Base-by-base conservation (phyloP, 805 yeast species). In the Starmera dryadoides region DNA sequence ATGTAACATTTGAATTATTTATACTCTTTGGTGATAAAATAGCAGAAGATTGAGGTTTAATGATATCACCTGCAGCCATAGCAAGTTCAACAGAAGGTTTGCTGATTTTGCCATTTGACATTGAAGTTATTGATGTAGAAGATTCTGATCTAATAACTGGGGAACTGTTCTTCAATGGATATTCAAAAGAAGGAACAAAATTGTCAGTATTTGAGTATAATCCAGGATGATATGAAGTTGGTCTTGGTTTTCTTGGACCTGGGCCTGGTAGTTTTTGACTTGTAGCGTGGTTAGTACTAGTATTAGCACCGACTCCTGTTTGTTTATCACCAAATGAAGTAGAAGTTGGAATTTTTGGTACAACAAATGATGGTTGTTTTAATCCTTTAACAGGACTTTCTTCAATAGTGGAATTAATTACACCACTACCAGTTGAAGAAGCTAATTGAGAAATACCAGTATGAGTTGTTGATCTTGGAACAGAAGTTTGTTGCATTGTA, bases 141-240 rank as follows among this genome's bases (percentile, higher is more conserved):
- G 73, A 64, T 37, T 69, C 68, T 43, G 68, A 42, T 64, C 73
- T 42, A 46, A 49, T 32, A 56, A 55, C 51, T 15, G 42, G 40
- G 4, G 37, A 35, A 15, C n/a, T 37, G 19, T 30, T 30, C 19
- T 30, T 30, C 19, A 30, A 9, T 30, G 17, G 32, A 30, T 16
- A 30, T 4, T 30, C 32, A 11, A 30, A 30, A 30, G 32, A 7
- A 12, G 32, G 19, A 15, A 30, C 19, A 15, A 30, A 16, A 12
- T 17, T 30, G 32, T 30, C 32, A 30, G 64, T 56, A 44, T 42
- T 36, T 15, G 66, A 47, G 39, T 52, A 52, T 22, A 76, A 66
- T 2, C 81, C 71, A 15, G 95, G 94, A 54, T 85, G 89, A 53
- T 81, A 85, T 9, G 93, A 83, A 0, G 91, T 84, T 32, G 95